Evolutionary conservation across 495 filamentous ascomycete species (phyloP).

Genomic region (Tuber microsphaerosporum): DNA sequence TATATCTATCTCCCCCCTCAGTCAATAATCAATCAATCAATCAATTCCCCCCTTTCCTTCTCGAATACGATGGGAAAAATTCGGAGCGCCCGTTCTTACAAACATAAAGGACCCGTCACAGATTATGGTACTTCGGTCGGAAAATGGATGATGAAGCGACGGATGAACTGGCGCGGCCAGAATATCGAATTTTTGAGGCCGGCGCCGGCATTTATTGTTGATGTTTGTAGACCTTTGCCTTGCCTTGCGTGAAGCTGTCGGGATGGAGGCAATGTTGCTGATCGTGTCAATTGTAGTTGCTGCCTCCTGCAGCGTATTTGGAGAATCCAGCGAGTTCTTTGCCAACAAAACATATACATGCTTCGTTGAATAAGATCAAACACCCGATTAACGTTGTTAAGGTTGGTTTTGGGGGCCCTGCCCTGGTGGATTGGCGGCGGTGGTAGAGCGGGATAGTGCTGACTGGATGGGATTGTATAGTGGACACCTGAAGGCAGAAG

Average conservation of each 20-base stretch:
- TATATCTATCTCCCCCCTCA: constrained; percentile 11
- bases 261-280: constrained; percentile 12
- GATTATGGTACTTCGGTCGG: constrained; percentile 91
- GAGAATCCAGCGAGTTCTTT: constrained; percentile 72
- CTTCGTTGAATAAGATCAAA: constrained; percentile 93
- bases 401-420: constrained; percentile 19
- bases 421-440: not conserved
- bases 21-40: not conserved
- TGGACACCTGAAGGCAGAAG: constrained; percentile 96
- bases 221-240: constrained; percentile 54
- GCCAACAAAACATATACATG: constrained; percentile 82
- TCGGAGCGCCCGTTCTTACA: constrained; percentile 33
- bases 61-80: not conserved
- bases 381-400: constrained; percentile 91
- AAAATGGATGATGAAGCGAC: constrained; percentile 84
- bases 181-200: constrained; percentile 69
- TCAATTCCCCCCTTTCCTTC: not conserved
- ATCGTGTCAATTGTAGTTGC: constrained; percentile 56
- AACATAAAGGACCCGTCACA: constrained; percentile 65
- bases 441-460: constrained; percentile 1
- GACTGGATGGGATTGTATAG: constrained; percentile 41
- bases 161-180: constrained; percentile 63
- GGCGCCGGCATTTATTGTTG: constrained; percentile 76
- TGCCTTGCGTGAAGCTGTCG: not conserved
- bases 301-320: constrained; percentile 69